A percentile compares a stretch with the other conserved stretches of the same genome.
Conservation (phyloP, 495 filamentous ascomycete genomes). For the Thermothielavioides terrestris region DNA sequence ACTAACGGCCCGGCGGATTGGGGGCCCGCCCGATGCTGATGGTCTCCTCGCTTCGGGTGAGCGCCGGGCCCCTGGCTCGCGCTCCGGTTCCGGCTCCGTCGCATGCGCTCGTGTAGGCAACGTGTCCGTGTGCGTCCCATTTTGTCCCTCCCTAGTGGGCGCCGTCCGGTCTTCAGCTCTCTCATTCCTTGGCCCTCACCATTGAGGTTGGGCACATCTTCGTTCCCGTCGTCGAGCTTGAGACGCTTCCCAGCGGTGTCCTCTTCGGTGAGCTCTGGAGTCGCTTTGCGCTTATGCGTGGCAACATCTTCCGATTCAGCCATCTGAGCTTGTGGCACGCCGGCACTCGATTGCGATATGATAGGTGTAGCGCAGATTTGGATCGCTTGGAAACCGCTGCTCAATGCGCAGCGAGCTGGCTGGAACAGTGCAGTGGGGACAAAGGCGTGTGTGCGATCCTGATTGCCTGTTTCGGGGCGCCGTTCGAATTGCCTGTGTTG, state of each 20-base stretch:
- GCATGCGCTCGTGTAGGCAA: not conserved
- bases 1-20: conserved; percentile 38
- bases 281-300: conserved; percentile 21
- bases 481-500: too few relatives aligned
- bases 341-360: not conserved
- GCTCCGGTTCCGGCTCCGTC: not conserved
- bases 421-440: too few relatives aligned
- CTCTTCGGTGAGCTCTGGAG: conserved; percentile 8
- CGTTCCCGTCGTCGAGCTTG: conserved; percentile 7
- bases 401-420: too few relatives aligned
- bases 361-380: not conserved
- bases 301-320: not conserved
- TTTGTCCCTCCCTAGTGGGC: not conserved
- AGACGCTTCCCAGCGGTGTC: conserved; percentile 17
- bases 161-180: not conserved
- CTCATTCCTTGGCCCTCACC: not conserved
- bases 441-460: too few relatives aligned
- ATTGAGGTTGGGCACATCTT: not conserved
- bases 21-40: not conserved
- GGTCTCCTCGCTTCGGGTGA: conserved; percentile 8
- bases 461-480: too few relatives aligned
- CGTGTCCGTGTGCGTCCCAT: not conserved
- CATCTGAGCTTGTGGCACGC: not conserved
- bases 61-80: too few relatives aligned
- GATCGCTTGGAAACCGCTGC: too few relatives aligned